Evolutionary conservation across 768 basidiomycete species (phyloP), one percentile per base, ranked within the genome.

Genomic region (Russula compacta): DNA sequence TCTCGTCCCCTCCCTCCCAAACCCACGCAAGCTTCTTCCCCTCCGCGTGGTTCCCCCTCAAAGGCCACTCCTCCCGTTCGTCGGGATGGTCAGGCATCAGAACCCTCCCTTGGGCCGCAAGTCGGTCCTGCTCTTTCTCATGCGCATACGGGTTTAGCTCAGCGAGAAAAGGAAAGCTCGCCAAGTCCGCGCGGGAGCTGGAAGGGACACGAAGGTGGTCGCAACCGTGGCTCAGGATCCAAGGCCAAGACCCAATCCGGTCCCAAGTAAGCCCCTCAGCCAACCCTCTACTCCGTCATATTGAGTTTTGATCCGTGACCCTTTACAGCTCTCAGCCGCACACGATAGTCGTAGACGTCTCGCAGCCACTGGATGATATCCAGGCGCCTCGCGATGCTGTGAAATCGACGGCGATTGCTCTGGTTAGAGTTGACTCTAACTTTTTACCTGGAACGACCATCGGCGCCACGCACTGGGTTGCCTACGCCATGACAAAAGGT

Each of bases 401-500:
- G 67, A 90, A 90, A 70, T 89, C 89, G n/a, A 93, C 91, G 0
- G 89, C 91, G 3, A 93, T 93, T 56, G 91, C 91, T 15, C 79
- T 93, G 51, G 89, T 93, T 69, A 88, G 85, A 73, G 89, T 92
- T 65, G 91, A 93, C 61, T 76, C 89, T 17, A 81, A 86, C 29
- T 93, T 92, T 75, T 75, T 92, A 59, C 88, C 87, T 48, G 91
- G 91, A 15, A 86, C 87, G 12, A 93, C 91, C 36, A 92, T 93
- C 57, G 91, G 91, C 10, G 91, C 91, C 14, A 92, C 91, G 5
- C 87, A 90, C 69, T 93, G 91, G 89, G 91, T 93, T 60, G 91
- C 91, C 15, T 92, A 93, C 68, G 91, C 90, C 29, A 93, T 93
- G 91, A 92, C 87, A 5, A 83, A 86, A 75, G 89, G 87, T 83